phyloP scores from a whole-genome alignment of 106 monocot species.

The Hemerocallis citrina region DNA sequence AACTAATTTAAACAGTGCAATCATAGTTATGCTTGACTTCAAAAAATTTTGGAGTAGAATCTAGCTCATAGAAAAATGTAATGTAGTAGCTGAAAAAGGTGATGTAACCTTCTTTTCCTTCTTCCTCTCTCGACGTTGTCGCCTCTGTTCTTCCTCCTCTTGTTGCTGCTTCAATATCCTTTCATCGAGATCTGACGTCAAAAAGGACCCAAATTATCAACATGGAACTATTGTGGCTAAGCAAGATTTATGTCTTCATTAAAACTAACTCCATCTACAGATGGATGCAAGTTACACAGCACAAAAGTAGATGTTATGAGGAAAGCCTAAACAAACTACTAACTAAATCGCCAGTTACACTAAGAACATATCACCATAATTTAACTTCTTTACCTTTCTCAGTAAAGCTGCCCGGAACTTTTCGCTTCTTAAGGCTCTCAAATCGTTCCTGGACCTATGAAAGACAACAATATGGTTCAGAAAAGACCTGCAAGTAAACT shows the following conservation, averaged over 20 bases:
- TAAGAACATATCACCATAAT: neutral
- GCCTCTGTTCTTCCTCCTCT: constrained; percentile 93
- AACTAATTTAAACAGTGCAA: too few species aligned
- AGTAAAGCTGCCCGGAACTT: constrained; percentile 56
- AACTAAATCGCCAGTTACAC: neutral
- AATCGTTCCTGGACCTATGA: constrained; percentile 94
- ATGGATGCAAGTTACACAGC: too few species aligned
- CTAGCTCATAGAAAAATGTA: too few species aligned
- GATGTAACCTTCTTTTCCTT: constrained; percentile 91
- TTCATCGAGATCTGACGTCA: constrained; percentile 87
- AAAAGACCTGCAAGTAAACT: too few species aligned
- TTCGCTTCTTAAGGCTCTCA: constrained; percentile 87
- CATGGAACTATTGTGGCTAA: neutral
- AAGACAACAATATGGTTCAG: too few species aligned
- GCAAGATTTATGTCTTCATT: too few species aligned
- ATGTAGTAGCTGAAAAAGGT: too few species aligned
- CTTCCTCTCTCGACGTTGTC: constrained; percentile 79
- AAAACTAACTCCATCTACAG: too few species aligned
- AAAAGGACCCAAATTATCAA: neutral
- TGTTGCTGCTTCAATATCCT: constrained; percentile 93
- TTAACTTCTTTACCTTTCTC: constrained; percentile 69
- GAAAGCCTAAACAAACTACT: neutral
- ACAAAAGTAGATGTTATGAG: too few species aligned
- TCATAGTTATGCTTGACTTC: too few species aligned
- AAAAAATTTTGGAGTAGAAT: too few species aligned